phyloP scores from a whole-genome alignment of 2,329 filamentous ascomycete genomes.

The Botrytis aclada region DNA sequence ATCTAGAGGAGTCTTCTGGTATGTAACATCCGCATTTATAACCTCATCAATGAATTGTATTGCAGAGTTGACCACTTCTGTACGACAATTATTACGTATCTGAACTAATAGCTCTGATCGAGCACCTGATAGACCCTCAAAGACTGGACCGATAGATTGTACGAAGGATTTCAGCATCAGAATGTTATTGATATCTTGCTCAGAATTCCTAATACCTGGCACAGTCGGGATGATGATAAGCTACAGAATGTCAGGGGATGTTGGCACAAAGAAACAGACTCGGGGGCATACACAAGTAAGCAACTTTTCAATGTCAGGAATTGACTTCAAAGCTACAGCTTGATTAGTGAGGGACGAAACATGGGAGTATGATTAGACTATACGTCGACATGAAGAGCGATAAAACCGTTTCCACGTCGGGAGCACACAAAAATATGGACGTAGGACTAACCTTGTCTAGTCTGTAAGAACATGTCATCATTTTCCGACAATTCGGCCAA shows the following conservation, averaged over 20 bases:
- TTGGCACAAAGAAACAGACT: not conserved
- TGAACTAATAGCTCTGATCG: slow-evolving; percentile 61
- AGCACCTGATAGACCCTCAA: slow-evolving; percentile 63
- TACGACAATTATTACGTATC: slow-evolving; percentile 67
- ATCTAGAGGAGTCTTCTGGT: slow-evolving; percentile 76
- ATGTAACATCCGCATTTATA: slow-evolving; percentile 79
- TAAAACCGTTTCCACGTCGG: too few species aligned
- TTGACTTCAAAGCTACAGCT: slow-evolving; percentile 62
- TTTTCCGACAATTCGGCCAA: slow-evolving; percentile 77
- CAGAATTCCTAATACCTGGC: slow-evolving; percentile 63
- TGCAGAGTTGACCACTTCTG: slow-evolving; percentile 58
- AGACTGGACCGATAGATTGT: slow-evolving; percentile 62
- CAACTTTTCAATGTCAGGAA: slow-evolving; percentile 76
- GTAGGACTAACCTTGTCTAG: slow-evolving; percentile 58
- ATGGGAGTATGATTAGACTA: not conserved
- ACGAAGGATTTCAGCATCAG: slow-evolving; percentile 85
- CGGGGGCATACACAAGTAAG: slow-evolving; percentile 61
- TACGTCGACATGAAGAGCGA: not conserved
- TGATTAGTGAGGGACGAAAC: not conserved
- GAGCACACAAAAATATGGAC: not conserved
- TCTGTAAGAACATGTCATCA: slow-evolving; percentile 79
- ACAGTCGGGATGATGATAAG: slow-evolving; percentile 73
- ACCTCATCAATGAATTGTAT: slow-evolving; percentile 62
- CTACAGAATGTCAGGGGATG: slow-evolving; percentile 42
- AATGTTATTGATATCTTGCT: slow-evolving; percentile 81